Conservation (phyloP, 2,329 filamentous ascomycete genomes). For the Lachnellula subtilissima region DNA sequence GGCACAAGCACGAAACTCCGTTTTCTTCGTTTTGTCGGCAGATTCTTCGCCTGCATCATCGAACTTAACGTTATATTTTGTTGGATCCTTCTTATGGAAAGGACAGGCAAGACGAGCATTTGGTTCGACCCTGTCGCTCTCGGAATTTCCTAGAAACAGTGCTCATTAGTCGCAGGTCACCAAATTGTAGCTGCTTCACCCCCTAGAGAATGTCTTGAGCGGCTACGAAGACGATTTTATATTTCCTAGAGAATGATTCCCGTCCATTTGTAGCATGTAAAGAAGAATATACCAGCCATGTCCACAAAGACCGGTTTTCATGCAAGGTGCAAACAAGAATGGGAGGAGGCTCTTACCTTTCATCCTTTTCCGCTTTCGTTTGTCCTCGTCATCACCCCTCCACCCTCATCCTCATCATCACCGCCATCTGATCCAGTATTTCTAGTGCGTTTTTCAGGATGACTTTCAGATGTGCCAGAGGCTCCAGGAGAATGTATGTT, state of each 20-base stretch:
- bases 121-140: neutral
- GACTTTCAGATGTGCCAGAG: neutral
- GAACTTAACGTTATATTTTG: constrained; percentile 8
- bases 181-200: no score
- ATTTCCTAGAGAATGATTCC: no score
- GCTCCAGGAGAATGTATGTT: neutral
- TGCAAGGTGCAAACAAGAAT: no score
- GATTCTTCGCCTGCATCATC: neutral
- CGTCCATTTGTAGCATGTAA: no score
- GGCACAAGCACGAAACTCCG: constrained; percentile 4
- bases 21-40: neutral
- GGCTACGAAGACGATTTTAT: no score
- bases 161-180: neutral
- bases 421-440: neutral
- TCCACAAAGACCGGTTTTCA: no score
- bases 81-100: constrained; percentile 6
- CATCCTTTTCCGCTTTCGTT: neutral
- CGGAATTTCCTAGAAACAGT: neutral
- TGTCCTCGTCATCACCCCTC: constrained; percentile 6
- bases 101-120: constrained; percentile 9
- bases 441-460: neutral
- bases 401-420: constrained; percentile 5
- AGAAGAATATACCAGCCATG: no score
- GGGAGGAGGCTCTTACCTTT: neutral
- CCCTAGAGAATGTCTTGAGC: no score